These are phyloP conservation scores for Lophiotrema nucula DNA, from an alignment of 495 filamentous ascomycete species.

Conservation along the genomic window DNA sequence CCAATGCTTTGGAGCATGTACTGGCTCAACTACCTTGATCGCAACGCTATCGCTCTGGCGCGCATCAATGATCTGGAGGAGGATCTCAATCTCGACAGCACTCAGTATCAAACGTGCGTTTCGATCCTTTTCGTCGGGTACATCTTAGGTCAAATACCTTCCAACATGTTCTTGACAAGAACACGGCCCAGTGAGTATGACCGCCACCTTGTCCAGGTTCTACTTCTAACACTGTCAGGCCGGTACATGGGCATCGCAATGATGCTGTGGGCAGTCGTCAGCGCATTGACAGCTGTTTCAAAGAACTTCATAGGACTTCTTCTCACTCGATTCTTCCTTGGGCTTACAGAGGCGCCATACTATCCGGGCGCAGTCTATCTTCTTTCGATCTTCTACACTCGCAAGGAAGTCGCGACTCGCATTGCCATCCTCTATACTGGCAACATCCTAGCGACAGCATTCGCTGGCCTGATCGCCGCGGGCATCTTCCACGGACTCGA, in stretches of 20 bases:
- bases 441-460: conserved; percentile 37
- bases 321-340: conserved; percentile 48
- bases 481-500: conserved; percentile 40
- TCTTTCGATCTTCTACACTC: conserved; percentile 60
- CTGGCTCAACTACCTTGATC: conserved; percentile 51
- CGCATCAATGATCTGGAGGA: conserved; percentile 49
- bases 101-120: conserved; percentile 42
- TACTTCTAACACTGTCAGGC: conserved; percentile 45
- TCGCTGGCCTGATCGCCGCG: conserved; percentile 52
- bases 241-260: conserved; percentile 44
- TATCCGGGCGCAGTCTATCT: conserved; percentile 52
- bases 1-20: conserved; percentile 53
- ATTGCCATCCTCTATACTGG: conserved; percentile 51
- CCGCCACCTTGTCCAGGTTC: conserved; percentile 55
- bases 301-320: conserved; percentile 53
- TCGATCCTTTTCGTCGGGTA: conserved; percentile 69
- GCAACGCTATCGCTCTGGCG: conserved; percentile 48
- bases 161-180: conserved; percentile 40
- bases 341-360: conserved; percentile 38
- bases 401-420: conserved; percentile 54
- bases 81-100: conserved; percentile 49
- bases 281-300: conserved; percentile 50
- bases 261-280: conserved; percentile 51
- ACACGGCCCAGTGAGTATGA: conserved; percentile 42
- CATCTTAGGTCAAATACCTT: conserved; percentile 30